phyloP scores from a whole-genome alignment of 1,139 yeast species.

The Sugiyamaella xylanicola region DNA sequence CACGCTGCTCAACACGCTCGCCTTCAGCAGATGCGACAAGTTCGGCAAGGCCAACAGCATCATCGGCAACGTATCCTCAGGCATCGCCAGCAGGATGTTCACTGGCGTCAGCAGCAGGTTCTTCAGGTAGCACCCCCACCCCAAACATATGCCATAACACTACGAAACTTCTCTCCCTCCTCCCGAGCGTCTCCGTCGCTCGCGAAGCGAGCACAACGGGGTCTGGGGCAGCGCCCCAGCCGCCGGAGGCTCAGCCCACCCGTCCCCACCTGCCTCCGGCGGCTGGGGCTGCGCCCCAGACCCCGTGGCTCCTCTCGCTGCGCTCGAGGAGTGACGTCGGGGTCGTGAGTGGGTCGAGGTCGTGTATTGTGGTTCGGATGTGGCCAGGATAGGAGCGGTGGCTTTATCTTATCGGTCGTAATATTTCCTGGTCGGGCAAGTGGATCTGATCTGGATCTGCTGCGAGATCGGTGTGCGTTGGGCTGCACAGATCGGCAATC shows the following conservation, averaged over 20 bases:
- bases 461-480: background rate
- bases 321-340: background rate
- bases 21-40: constrained; percentile 88
- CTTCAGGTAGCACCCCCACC: constrained; percentile 25
- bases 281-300: background rate
- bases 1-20: constrained; percentile 80
- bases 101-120: constrained; percentile 26
- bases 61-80: constrained; percentile 41
- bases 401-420: background rate
- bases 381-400: too few relatives aligned
- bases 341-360: too few relatives aligned
- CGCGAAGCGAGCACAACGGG: background rate
- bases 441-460: background rate
- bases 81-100: constrained; percentile 29
- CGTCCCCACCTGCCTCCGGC: background rate
- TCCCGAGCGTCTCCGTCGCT: too few relatives aligned
- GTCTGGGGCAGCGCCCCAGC: too few relatives aligned
- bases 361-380: too few relatives aligned
- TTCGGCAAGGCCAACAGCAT: constrained; percentile 76
- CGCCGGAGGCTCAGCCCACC: too few relatives aligned
- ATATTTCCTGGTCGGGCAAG: background rate
- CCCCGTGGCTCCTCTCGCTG: background rate
- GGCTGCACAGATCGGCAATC: background rate
- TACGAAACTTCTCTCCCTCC: too few relatives aligned
- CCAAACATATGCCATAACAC: too few relatives aligned